A percentile compares a stretch with the other conserved stretches of the same genome.
These are phyloP conservation scores for Petunia secreta DNA, from an alignment of 257 asterid genomes.

Conservation along the genomic window DNA sequence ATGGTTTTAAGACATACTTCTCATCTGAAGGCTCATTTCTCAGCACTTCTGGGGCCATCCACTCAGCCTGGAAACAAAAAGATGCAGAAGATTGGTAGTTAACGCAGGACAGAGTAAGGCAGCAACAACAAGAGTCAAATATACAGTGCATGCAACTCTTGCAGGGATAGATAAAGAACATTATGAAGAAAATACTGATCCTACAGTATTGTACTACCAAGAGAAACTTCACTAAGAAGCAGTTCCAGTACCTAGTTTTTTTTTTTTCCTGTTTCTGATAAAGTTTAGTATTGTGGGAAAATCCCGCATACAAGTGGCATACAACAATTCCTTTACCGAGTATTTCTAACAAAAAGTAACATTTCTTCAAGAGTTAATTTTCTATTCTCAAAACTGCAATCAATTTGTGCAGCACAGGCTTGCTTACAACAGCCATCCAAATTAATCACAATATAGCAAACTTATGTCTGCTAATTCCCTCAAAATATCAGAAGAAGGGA, in stretches of 20 bases:
- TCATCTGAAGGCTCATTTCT: slow-evolving; percentile 97
- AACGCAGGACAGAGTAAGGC: not conserved
- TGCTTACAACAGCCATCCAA: slow-evolving; percentile 1
- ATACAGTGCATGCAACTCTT: slow-evolving; percentile 7
- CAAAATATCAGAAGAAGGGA: slow-evolving; percentile 13
- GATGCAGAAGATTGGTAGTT: slow-evolving; percentile 17
- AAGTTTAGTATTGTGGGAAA: not conserved
- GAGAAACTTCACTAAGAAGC: not conserved
- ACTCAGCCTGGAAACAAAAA: slow-evolving; percentile 78
- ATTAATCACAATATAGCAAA: not conserved
- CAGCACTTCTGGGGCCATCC: slow-evolving; percentile 99
- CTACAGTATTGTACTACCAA: not conserved
- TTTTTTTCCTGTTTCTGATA: no score
- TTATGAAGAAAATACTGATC: not conserved
- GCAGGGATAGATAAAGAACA: slow-evolving; percentile 7
- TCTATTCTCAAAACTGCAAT: slow-evolving; percentile 12
- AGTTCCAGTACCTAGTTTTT: slow-evolving; percentile 17
- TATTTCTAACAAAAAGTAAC: not conserved
- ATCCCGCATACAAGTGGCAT: not conserved
- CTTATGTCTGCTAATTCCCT: slow-evolving; percentile 2
- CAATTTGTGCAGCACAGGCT: slow-evolving; percentile 15
- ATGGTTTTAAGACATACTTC: slow-evolving; percentile 56
- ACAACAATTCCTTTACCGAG: slow-evolving; percentile 19
- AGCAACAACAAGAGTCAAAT: slow-evolving; percentile 14
- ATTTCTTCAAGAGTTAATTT: slow-evolving; percentile 9